Conservation (phyloP, 2,329 filamentous ascomycete genomes). For the Penicillium freii region DNA sequence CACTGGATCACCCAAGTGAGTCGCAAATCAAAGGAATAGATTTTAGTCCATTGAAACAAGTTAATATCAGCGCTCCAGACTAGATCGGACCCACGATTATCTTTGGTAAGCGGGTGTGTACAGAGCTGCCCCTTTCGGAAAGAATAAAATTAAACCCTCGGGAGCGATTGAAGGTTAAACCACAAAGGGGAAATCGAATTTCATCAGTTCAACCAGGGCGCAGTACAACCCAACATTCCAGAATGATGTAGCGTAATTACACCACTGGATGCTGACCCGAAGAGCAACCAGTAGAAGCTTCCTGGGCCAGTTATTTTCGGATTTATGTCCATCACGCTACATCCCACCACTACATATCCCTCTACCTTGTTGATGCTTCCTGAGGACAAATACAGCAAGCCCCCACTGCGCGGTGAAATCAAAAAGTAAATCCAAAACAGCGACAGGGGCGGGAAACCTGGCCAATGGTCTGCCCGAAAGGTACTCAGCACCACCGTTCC, state of each 20-base stretch:
- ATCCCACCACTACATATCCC: not conserved
- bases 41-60: not conserved
- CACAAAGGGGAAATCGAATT: not conserved
- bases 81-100: not conserved
- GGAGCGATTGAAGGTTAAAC: not conserved
- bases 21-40: too few relatives aligned
- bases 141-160: not conserved
- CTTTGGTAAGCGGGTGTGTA: too few relatives aligned
- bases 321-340: too few relatives aligned
- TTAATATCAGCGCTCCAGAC: not conserved
- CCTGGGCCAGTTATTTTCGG: not conserved
- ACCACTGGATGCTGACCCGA: not conserved
- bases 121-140: too few relatives aligned
- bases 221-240: not conserved
- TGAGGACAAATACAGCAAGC: slow-evolving; percentile 50
- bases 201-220: not conserved
- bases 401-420: slow-evolving; percentile 46
- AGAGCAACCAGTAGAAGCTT: not conserved
- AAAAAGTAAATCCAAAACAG: slow-evolving; percentile 48
- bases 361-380: slow-evolving; percentile 39
- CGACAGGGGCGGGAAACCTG: slow-evolving; percentile 50
- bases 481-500: slow-evolving; percentile 19
- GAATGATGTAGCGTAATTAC: not conserved
- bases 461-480: slow-evolving; percentile 52
- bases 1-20: too few relatives aligned